Evolutionary conservation across 2,329 filamentous ascomycete species (phyloP), one percentile per base, ranked within the genome.

Genomic region (Claviceps paspali): DNA sequence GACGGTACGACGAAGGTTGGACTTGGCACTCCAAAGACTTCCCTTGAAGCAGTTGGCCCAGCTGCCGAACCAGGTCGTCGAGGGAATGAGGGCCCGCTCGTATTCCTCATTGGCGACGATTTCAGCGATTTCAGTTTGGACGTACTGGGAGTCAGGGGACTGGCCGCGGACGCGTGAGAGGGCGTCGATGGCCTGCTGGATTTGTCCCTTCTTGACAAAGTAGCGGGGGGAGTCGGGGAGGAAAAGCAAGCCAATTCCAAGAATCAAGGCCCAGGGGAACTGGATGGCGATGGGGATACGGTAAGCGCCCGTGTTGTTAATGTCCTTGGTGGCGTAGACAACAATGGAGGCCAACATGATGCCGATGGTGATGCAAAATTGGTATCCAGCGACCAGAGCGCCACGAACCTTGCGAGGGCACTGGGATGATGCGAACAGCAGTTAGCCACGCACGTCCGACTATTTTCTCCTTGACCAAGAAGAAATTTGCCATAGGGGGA

Each of bases 81-180:
- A 59, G 44, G 80, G 79, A 41, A 82, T 77, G 41, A 79, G 62
- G 35, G 72, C 63, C 49, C 78, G 67, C 67, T 93, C 86, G 55
- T 88, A 86, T 61, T 83, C 82, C 60, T 88, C 74, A 68, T 92
- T 93, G 65, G 84, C 85, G 41, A 91, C 70, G 46, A 94, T 84
- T 64, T 93, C 74, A 45, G 88, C 86, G 31, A 96, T 69, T 62
- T 93, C 85, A 43, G 73, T 63, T 61, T 80, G 74, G 60, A 93
- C 78, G 57, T 74, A 86, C 44, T 80, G 71, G 17, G 81, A 87
- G 38, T 81, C 73, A 37, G 60, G 52, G 34, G 79, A 69, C 63
- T 92, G 81, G 42, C 81, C 82, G 54, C 85, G 82, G 23, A 93
- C 72, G 40, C 67, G 70, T 40, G 72, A 60, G 6, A 93, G 70